Percentiles rank a stretch among this genome's conserved stretches.
Conservation (phyloP, 345 rosid genomes). For the Brassica cretica region DNA sequence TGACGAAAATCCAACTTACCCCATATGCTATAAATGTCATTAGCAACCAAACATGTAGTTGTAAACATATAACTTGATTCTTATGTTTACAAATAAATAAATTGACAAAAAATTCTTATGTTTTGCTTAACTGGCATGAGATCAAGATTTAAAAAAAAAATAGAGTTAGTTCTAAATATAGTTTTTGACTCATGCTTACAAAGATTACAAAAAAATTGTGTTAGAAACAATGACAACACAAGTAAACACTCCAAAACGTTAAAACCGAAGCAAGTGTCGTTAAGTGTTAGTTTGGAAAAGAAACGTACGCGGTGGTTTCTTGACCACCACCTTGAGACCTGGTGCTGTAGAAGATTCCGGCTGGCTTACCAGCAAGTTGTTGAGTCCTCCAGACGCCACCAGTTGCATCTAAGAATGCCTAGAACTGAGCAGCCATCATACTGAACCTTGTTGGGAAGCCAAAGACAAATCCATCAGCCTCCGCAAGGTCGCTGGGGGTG, state of each 20-base stretch:
- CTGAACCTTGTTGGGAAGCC: neutral
- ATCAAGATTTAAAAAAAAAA: too few relatives aligned
- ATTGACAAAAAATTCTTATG: too few relatives aligned
- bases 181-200: neutral
- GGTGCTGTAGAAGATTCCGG: slow-evolving; percentile 85
- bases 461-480: slow-evolving; percentile 67
- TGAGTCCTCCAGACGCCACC: neutral
- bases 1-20: too few relatives aligned
- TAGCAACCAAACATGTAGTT: too few relatives aligned
- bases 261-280: neutral
- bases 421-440: slow-evolving; percentile 62
- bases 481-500: slow-evolving; percentile 68
- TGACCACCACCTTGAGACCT: slow-evolving; percentile 97
- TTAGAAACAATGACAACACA: slow-evolving; percentile 41
- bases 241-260: neutral
- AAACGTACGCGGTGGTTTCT: slow-evolving; percentile 87
- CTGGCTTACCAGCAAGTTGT: slow-evolving; percentile 53
- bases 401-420: slow-evolving; percentile 75
- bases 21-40: too few relatives aligned
- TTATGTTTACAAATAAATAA: too few relatives aligned
- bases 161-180: neutral
- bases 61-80: too few relatives aligned
- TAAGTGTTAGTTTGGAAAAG: neutral
- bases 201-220: neutral
- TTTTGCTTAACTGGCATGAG: too few relatives aligned